Evolutionary conservation across 331 rosid genomes (phyloP).

Genomic region (Spiraea crenata): DNA sequence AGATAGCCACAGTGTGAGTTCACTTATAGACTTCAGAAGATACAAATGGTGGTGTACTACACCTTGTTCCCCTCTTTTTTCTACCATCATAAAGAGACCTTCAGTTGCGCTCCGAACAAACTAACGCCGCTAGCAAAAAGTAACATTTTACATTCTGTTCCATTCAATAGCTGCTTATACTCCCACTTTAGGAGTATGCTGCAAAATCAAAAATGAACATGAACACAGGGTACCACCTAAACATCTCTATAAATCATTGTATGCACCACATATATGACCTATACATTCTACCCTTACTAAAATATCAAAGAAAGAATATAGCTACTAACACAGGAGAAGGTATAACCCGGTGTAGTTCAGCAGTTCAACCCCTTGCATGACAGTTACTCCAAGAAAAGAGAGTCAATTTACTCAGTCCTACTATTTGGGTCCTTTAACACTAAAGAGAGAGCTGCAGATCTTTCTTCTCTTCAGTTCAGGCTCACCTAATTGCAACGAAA

Average conservation of each 20-base stretch:
- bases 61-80: constrained; percentile 13
- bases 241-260: constrained; percentile 42
- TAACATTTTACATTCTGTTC: constrained; percentile 50
- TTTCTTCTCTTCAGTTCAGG: constrained; percentile 73
- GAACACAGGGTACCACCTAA: constrained; percentile 28
- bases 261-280: constrained; percentile 52
- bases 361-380: constrained; percentile 16
- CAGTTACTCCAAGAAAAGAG: constrained; percentile 29
- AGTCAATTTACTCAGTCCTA: constrained; percentile 32
- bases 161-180: constrained; percentile 38
- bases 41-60: constrained; percentile 21
- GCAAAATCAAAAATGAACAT: constrained; percentile 27
- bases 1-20: constrained; percentile 20
- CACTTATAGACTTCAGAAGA: constrained; percentile 16
- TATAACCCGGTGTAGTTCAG: constrained; percentile 17
- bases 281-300: constrained; percentile 33
- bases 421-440: constrained; percentile 40
- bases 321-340: constrained; percentile 28
- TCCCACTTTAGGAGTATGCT: constrained; percentile 46
- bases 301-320: constrained; percentile 34
- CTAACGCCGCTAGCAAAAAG: constrained; percentile 32
- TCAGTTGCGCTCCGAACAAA: constrained; percentile 22
- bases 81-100: not conserved
- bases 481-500: constrained; percentile 80
- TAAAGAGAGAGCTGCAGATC: constrained; percentile 38